phyloP scores from a whole-genome alignment of 2,329 filamentous ascomycete genomes.

The Thelonectria discophora region DNA sequence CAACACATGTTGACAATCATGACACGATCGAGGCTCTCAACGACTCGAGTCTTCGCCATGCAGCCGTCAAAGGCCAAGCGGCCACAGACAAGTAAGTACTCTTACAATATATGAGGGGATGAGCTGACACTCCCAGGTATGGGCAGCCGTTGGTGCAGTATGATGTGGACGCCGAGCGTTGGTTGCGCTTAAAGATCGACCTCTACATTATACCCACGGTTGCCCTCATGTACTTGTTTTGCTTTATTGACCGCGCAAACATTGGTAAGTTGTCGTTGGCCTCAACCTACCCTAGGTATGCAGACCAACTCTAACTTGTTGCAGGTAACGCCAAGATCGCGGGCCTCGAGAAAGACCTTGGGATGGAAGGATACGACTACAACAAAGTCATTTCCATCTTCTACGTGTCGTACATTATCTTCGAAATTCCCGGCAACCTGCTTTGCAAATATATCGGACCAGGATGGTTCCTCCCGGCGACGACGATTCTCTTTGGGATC shows the following conservation, averaged over 20 bases:
- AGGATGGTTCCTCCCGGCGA: conserved; percentile 15
- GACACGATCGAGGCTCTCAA: conserved; percentile 18
- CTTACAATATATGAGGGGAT: background rate
- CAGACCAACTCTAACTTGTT: background rate
- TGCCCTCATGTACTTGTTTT: conserved; percentile 63
- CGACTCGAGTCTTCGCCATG: conserved; percentile 17
- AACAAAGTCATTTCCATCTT: conserved; percentile 49
- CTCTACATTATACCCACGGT: conserved; percentile 71
- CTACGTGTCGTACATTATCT: conserved; percentile 67
- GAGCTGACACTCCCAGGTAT: conserved; percentile 3
- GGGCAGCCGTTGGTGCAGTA: conserved; percentile 15
- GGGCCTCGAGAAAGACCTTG: conserved; percentile 63
- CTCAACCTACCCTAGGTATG: too few relatives aligned
- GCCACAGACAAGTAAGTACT: conserved; percentile 12
- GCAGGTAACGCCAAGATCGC: conserved; percentile 65
- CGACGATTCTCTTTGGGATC: conserved; percentile 49
- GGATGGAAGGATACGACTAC: conserved; percentile 63
- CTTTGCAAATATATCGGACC: conserved; percentile 15
- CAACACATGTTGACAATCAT: conserved; percentile 11
- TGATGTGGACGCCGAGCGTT: conserved; percentile 54
- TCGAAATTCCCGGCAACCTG: conserved; percentile 13
- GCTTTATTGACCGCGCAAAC: conserved; percentile 72
- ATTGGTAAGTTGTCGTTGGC: conserved; percentile 57
- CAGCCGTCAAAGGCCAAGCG: conserved; percentile 7
- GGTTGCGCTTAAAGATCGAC: conserved; percentile 70